Evolutionary conservation across 306 rosid species (phyloP), one percentile per base, ranked within the genome.

Genomic region (Oemleria cerasiformis): DNA sequence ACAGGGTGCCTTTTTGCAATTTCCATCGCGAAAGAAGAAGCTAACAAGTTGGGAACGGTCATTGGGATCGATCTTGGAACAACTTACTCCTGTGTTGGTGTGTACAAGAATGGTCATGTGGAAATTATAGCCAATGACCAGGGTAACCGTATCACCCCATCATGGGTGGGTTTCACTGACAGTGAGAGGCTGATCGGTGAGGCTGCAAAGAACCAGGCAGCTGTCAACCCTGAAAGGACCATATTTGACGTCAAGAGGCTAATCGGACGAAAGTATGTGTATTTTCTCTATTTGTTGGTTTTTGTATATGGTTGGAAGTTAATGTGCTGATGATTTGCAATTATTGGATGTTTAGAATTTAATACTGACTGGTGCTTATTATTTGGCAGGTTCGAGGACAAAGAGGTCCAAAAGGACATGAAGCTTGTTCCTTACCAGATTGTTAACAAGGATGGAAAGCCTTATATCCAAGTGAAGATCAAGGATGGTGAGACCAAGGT

Each of bases 171-270:
- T 44, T 95, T 95, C 84, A 81, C 92, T 0, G 99, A 95, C 69
- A 71, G 79, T 40, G 99, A 95, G 81, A 95, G 99, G 70, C 73
- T 95, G 80, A 95, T 95, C 0, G 99, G 99, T 50, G 99, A 95
- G 92, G 99, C 99, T 77, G 99, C 99, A 4, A 95, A 95, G 92
- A 95, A 95, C 81, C 99, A 82, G 85, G 97, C 97, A 63, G 97
- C 99, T 58, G 97, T 89, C 58, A 95, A 95, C 74, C 80, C 95
- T 0, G 99, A 95, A 42, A 89, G 99, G 81, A 95, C 99, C 43
- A n/a, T 95, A 73, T 95, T 95, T 74, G 99, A 95, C 55, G 97
- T 95, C 72, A 95, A 95, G 87, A 91, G 99, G 72, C 97, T 93
- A 75, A 93, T 93, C 1, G 98, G 98, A 71, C 83, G 98, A 84